These are phyloP conservation scores for Odonthalia washingtoniensis DNA, from an alignment of 31 red algal genomes.

Conservation along the genomic window DNA sequence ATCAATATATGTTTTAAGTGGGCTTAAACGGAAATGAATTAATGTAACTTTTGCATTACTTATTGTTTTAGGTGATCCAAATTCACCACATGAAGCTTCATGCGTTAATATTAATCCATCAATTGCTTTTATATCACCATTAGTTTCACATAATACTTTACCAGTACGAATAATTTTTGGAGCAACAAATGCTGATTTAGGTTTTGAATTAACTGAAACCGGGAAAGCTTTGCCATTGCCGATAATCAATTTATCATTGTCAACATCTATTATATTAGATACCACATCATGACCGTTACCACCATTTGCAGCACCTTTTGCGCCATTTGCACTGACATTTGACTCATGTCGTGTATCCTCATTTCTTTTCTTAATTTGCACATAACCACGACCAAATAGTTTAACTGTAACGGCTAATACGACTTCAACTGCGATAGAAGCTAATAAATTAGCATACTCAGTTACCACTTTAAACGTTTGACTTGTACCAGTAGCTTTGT, in stretches of 20 bases:
- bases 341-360: too few relatives aligned
- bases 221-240: neutral
- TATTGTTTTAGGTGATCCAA: slow-evolving; percentile 61
- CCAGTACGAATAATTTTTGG: slow-evolving; percentile 83
- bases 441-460: slow-evolving; percentile 88
- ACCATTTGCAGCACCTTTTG: too few relatives aligned
- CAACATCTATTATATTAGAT: neutral
- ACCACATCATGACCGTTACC: slow-evolving; percentile 46
- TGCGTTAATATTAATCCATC: slow-evolving; percentile 88
- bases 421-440: slow-evolving; percentile 93
- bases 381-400: too few relatives aligned
- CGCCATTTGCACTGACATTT: too few relatives aligned
- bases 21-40: slow-evolving; percentile 89
- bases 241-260: neutral
- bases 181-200: slow-evolving; percentile 61
- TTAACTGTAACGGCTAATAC: slow-evolving; percentile 61
- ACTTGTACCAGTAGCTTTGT: slow-evolving; percentile 84
- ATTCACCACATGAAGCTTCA: slow-evolving; percentile 59
- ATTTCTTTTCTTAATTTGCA: too few relatives aligned
- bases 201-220: slow-evolving; percentile 9
- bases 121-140: slow-evolving; percentile 85
- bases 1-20: slow-evolving; percentile 96
- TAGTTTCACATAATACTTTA: slow-evolving; percentile 91
- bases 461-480: slow-evolving; percentile 93
- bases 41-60: slow-evolving; percentile 87